Evolutionary conservation across 1,284 basidiomycete genomes (phyloP).

Genomic region (Malassezia pachydermatis): DNA sequence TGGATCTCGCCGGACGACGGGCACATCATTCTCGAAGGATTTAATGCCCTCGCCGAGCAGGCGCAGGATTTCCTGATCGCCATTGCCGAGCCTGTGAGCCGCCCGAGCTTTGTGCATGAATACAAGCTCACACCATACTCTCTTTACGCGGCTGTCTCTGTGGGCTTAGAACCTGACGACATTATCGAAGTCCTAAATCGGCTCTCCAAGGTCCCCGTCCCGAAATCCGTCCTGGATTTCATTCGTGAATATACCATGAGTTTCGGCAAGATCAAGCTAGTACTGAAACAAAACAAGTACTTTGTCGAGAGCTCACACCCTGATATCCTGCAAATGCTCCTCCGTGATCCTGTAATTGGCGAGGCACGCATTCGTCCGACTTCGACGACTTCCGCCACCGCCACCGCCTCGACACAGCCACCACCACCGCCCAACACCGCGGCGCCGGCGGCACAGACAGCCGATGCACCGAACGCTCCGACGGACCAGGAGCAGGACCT

Average conservation of each 20-base stretch:
- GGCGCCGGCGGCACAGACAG: neutral
- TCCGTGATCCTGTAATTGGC: conserved; percentile 41
- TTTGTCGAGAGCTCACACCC: conserved; percentile 46
- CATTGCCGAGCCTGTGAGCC: conserved; percentile 95
- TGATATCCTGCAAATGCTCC: conserved; percentile 40
- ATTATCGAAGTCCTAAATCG: conserved; percentile 75
- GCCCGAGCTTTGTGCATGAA: conserved; percentile 95
- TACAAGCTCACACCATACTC: conserved; percentile 98
- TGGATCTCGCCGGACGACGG: conserved; percentile 47
- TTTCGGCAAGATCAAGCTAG: conserved; percentile 48
- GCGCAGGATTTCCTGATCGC: conserved; percentile 97
- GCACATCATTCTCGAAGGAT: conserved; percentile 46
- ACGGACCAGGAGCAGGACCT: conserved; percentile 38
- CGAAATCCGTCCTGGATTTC: conserved; percentile 39
- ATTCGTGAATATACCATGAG: conserved; percentile 43
- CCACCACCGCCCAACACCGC: neutral
- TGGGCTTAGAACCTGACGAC: conserved; percentile 92
- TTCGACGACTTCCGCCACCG: neutral
- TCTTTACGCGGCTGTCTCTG: conserved; percentile 94
- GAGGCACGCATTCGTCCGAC: conserved; percentile 29
- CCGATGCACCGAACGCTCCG: neutral
- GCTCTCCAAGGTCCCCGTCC: conserved; percentile 45
- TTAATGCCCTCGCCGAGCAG: conserved; percentile 77
- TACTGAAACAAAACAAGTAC: conserved; percentile 47
- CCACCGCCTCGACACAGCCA: neutral